phyloP scores from a whole-genome alignment of 495 filamentous ascomycete genomes.

The Hypoxylon subgilvum region DNA sequence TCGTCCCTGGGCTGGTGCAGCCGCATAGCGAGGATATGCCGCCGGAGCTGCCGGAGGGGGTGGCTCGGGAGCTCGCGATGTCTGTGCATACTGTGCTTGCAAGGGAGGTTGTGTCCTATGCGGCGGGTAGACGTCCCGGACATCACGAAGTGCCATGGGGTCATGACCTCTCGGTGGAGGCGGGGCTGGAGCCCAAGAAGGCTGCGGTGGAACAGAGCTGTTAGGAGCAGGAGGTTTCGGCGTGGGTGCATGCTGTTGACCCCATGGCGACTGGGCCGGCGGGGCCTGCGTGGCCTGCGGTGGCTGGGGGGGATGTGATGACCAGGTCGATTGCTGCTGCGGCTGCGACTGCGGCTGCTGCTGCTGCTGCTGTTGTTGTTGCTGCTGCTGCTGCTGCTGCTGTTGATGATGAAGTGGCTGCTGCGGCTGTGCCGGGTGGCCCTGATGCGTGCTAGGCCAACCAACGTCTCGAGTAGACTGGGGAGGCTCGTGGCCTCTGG shows the following conservation, averaged over 20 bases:
- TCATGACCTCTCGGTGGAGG: slow-evolving; percentile 46
- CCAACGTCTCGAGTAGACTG: slow-evolving; percentile 36
- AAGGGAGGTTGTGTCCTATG: slow-evolving; percentile 41
- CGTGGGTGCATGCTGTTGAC: slow-evolving; percentile 48
- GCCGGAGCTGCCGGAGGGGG: slow-evolving; percentile 36
- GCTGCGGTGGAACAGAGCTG: slow-evolving; percentile 48
- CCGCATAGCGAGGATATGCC: slow-evolving; percentile 40
- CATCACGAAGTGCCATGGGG: slow-evolving; percentile 43
- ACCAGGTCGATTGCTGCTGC: slow-evolving; percentile 39
- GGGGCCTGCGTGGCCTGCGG: slow-evolving; percentile 49
- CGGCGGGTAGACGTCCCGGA: slow-evolving; percentile 42
- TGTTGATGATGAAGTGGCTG: slow-evolving; percentile 44
- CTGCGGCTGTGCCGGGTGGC: slow-evolving; percentile 37
- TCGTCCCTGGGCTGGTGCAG: slow-evolving; percentile 38
- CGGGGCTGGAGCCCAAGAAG: slow-evolving; percentile 44
- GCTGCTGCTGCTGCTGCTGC: slow-evolving; percentile 31
- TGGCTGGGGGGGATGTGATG: slow-evolving; percentile 46
- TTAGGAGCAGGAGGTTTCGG: slow-evolving; percentile 47
- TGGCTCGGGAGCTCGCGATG: slow-evolving; percentile 43
- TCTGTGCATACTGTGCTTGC: slow-evolving; percentile 41
- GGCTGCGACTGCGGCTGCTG: slow-evolving; percentile 27
- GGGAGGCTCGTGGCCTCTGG: slow-evolving; percentile 39
- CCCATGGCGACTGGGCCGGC: slow-evolving; percentile 52
- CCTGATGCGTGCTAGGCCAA: slow-evolving; percentile 38
- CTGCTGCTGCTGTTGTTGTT: slow-evolving; percentile 23